These are phyloP conservation scores for Brachypodium distachyon DNA, from an alignment of 202 grass and related monocot genomes.

Conservation along the genomic window DNA sequence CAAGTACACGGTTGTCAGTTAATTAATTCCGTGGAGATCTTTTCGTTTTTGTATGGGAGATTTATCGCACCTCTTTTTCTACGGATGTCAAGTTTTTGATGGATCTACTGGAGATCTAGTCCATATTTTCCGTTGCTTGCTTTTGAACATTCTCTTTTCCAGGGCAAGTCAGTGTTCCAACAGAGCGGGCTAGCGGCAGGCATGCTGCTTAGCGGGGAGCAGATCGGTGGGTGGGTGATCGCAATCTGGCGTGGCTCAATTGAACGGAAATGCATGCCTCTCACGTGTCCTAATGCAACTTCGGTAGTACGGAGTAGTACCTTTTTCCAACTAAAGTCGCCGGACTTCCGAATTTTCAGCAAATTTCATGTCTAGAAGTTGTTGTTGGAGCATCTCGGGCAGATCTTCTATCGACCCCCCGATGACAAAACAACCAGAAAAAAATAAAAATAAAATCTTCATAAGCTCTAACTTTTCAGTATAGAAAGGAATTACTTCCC, in stretches of 20 bases:
- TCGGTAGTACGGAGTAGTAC: too few species aligned
- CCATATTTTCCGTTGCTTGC: not conserved
- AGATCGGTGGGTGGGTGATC: not conserved
- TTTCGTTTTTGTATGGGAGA: not conserved
- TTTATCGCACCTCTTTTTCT: not conserved
- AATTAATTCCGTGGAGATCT: not conserved
- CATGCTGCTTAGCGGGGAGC: conserved; percentile 30
- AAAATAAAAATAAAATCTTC: too few species aligned
- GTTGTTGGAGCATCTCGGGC: too few species aligned
- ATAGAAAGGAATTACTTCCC: too few species aligned
- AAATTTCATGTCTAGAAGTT: too few species aligned
- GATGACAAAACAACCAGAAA: too few species aligned
- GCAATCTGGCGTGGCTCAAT: not conserved
- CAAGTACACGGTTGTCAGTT: too few species aligned
- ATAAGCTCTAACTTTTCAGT: too few species aligned
- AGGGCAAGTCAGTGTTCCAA: not conserved
- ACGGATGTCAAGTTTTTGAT: not conserved
- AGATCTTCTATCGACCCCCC: not conserved
- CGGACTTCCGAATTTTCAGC: not conserved
- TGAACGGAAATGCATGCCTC: not conserved
- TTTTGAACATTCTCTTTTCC: not conserved
- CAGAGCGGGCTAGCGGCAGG: not conserved
- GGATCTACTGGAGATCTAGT: not conserved
- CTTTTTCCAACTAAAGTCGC: not conserved
- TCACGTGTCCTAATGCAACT: not conserved